These are phyloP conservation scores for Quercus berberidifolia DNA, from an alignment of 306 rosid genomes.

Conservation along the genomic window DNA sequence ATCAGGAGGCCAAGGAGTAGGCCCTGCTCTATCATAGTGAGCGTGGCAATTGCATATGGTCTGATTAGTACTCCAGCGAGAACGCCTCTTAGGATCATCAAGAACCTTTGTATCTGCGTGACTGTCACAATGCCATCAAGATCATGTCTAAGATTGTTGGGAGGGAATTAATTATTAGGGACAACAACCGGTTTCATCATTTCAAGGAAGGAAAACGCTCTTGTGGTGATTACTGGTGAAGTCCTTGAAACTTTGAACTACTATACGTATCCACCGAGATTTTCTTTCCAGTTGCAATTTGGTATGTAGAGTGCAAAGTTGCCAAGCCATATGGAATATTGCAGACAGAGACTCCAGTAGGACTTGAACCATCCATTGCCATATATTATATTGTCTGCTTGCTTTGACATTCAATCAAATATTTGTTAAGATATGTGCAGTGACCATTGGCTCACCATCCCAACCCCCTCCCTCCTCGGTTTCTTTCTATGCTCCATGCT, in stretches of 20 bases:
- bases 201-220: slow-evolving; percentile 91
- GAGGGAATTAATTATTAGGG: slow-evolving; percentile 71
- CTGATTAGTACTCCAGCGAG: slow-evolving; percentile 85
- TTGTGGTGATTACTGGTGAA: slow-evolving; percentile 93
- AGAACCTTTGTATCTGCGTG: slow-evolving; percentile 80
- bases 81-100: slow-evolving; percentile 78
- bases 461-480: too few species aligned
- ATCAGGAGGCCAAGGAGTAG: slow-evolving; percentile 94
- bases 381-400: slow-evolving; percentile 12
- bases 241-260: slow-evolving; percentile 1
- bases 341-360: not conserved
- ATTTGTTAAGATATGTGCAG: slow-evolving; percentile 6
- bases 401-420: slow-evolving; percentile 24
- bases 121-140: slow-evolving; percentile 89
- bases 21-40: slow-evolving; percentile 85
- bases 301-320: slow-evolving; percentile 19
- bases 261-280: slow-evolving; percentile 5
- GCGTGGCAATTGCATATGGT: slow-evolving; percentile 85
- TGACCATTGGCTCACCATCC: not conserved
- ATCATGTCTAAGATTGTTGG: slow-evolving; percentile 91
- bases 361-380: too few species aligned
- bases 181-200: slow-evolving; percentile 85
- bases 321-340: slow-evolving; percentile 7
- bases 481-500: not conserved
- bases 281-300: slow-evolving; percentile 10